These are phyloP conservation scores for Cucumis hystrix DNA, from an alignment of 306 rosid species.

Conservation along the genomic window DNA sequence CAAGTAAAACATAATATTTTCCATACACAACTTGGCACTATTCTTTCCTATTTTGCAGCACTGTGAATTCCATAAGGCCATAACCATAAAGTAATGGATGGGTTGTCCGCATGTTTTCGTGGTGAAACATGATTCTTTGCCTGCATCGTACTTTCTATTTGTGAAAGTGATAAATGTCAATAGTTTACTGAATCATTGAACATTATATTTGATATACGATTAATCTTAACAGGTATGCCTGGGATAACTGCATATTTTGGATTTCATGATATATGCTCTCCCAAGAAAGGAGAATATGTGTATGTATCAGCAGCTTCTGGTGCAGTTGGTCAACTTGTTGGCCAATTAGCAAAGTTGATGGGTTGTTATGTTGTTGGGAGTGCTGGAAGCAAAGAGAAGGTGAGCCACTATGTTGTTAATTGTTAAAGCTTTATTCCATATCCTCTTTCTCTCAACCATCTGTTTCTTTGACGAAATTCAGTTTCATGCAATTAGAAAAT, in stretches of 20 bases:
- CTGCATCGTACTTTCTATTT: not conserved
- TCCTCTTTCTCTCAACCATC: not conserved
- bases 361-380: slow-evolving; percentile 34
- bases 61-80: not conserved
- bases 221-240: slow-evolving; percentile 15
- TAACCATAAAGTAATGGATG: not conserved
- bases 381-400: slow-evolving; percentile 31
- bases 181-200: not conserved
- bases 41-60: not conserved
- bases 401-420: not conserved
- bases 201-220: not conserved
- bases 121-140: not conserved
- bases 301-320: slow-evolving; percentile 27
- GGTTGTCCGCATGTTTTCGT: not conserved
- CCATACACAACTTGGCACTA: not conserved
- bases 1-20: not conserved
- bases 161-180: not conserved
- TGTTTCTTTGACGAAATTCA: not conserved
- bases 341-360: slow-evolving; percentile 22
- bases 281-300: slow-evolving; percentile 26
- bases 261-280: slow-evolving; percentile 18
- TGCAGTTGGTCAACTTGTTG: slow-evolving; percentile 35
- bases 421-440: not conserved
- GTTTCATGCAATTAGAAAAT: not conserved
- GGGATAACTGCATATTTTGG: slow-evolving; percentile 29